Conservation (phyloP, 192 early-diverging fungal genomes). For the Haplosporangium gracile region DNA sequence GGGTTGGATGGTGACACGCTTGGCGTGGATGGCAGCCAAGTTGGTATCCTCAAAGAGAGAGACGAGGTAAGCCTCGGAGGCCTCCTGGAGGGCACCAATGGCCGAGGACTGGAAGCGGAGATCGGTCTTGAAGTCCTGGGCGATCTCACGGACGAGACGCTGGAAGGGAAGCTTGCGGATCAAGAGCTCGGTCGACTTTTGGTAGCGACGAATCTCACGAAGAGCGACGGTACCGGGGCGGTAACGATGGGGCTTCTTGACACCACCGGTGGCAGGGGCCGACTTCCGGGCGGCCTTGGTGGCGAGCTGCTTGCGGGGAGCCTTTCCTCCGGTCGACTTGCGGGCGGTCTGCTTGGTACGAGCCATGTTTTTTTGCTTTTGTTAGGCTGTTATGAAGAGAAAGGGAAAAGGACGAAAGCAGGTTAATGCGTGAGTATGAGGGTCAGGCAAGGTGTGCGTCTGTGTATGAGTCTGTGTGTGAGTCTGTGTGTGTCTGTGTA, state of each 20-base stretch:
- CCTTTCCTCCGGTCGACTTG: constrained; percentile 99
- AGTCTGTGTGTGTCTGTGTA: neutral
- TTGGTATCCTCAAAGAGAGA: constrained; percentile 97
- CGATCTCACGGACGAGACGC: constrained; percentile 97
- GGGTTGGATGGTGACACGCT: constrained; percentile 99
- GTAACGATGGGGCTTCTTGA: constrained; percentile 94
- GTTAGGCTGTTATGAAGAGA: constrained; percentile 70
- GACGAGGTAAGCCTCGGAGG: constrained; percentile 94
- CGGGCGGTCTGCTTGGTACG: constrained; percentile 94
- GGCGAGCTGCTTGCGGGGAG: constrained; percentile 97
- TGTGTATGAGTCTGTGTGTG: too few species aligned
- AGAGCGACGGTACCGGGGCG: constrained; percentile 91
- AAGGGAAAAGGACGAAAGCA: neutral
- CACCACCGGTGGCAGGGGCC: constrained; percentile 92
- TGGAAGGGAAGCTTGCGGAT: constrained; percentile 96
- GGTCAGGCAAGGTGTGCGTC: neutral
- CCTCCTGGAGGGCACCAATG: constrained; percentile 99
- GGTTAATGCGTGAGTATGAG: constrained; percentile 10
- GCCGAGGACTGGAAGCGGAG: constrained; percentile 99
- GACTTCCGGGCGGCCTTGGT: constrained; percentile 99
- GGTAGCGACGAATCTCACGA: constrained; percentile 94
- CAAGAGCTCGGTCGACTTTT: constrained; percentile 96
- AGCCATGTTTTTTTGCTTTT: constrained; percentile 76
- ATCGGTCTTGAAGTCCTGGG: constrained; percentile 99
- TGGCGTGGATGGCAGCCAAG: constrained; percentile 99